Base-by-base conservation (phyloP, 1,139 yeast species). In the Lizanozyma gosingica region DNA sequence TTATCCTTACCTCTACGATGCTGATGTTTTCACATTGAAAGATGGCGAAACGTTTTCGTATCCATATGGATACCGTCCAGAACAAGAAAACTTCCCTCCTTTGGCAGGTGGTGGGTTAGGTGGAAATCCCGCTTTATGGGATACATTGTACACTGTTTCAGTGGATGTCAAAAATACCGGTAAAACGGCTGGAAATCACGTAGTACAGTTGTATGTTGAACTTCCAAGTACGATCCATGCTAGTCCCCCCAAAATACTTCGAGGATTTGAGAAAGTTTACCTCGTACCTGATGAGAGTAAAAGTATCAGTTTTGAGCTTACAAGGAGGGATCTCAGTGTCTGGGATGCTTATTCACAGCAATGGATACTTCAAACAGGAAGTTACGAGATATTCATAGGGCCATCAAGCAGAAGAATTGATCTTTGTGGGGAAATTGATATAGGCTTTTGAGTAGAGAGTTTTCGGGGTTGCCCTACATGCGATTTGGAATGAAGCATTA, bases 321-420 rank as follows among this genome's bases (percentile, higher is more conserved):
- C 67, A 44, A 71, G 76, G 48, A 65, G 81, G 44, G 85, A 80
- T 54, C 57, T 80, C 49, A 67, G 80, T 45, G 61, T 71, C 27
- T 80, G 84, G 84, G 83, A 78, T 53, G 61, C 73, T 1, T 65
- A 54, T 29, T 65, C 70, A 14, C 83, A 78, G 53, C 74, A 76
- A 43, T 80, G 86, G 85, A 62, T 76, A 18, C 69, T 79, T 34
- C 78, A 72, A 47, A 70, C 74, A 3, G 85, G 85, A 3, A 64
- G 69, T 14, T 80, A 78, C 57, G 71, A 65, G 42, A 57, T 78
- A 11, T 76, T 67, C 47, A 65, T 78, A 39, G 74, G 80, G 0
- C 65, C 75, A 14, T 70, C 79, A 27, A 74, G 82, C 49, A 60
- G 80, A 46, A 70, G 66, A 45, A 58, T 73, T 27, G 79, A 73